These are phyloP conservation scores for Diutina mesorugosa DNA, from an alignment of 1,139 yeast species.

Conservation along the genomic window DNA sequence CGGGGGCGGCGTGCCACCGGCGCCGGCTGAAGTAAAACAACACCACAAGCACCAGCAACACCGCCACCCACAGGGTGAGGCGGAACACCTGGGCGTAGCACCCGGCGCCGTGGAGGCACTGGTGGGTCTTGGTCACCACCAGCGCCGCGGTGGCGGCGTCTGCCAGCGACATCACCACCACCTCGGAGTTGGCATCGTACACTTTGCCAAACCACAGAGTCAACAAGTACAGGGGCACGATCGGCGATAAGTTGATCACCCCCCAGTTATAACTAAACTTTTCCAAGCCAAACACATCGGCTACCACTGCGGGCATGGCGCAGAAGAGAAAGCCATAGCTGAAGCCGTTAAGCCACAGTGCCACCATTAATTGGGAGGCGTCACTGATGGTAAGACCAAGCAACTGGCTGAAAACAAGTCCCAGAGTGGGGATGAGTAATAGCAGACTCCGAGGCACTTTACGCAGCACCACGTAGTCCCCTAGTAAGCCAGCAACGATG, in stretches of 20 bases:
- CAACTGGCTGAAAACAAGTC: constrained; percentile 28
- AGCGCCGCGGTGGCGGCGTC: not conserved
- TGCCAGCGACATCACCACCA: not conserved
- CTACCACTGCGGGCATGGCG: constrained; percentile 43
- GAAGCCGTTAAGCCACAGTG: constrained; percentile 36
- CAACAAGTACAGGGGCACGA: constrained; percentile 35
- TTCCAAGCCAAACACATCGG: constrained; percentile 44
- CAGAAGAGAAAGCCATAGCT: constrained; percentile 49
- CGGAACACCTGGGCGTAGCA: not conserved
- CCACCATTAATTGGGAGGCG: constrained; percentile 16
- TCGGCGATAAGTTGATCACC: constrained; percentile 38
- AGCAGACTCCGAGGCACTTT: constrained; percentile 31
- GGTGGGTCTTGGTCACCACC: not conserved
- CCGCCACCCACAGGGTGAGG: not conserved
- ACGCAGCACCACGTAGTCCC: constrained; percentile 35
- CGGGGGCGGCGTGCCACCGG: not conserved
- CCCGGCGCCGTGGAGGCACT: not conserved
- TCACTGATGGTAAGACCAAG: constrained; percentile 19
- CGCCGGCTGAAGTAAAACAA: not conserved
- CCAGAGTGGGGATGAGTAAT: constrained; percentile 31
- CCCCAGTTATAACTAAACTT: constrained; percentile 50
- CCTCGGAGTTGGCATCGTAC: constrained; percentile 30
- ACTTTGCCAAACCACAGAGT: constrained; percentile 39
- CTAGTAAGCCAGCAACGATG: constrained; percentile 35
- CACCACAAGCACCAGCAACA: not conserved